Evolutionary conservation across 345 rosid species (phyloP), one percentile per base, ranked within the genome.

Genomic region (Microcos paniculata): DNA sequence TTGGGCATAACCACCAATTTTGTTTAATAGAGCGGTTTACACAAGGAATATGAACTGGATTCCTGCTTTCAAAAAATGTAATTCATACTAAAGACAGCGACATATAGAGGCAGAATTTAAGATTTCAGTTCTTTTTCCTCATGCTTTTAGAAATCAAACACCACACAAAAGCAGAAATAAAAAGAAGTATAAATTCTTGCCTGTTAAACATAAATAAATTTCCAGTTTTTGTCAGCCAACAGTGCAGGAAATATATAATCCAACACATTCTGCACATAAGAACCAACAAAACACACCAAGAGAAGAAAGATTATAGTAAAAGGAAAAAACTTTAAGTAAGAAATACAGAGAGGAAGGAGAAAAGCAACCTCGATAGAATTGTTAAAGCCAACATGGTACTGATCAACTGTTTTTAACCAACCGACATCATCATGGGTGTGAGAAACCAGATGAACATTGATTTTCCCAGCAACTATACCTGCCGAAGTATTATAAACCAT

Each of bases 341-440:
- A 51, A 26, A 38, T 26, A n/a, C 15, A 53, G 76, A 65, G 48
- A 56, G 64, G 72, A 67, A 26, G 28, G 18, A 28, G 28, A 58
- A 56, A 15, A 5, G 35, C 4, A 61, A 93, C 99, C 97, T 93
- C 98, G 77, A 96, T 96, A 38, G 98, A 96, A 82, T 93, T 96
- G 81, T 96, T 96, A 72, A 96, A 92, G 85, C 99, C 99, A 56
- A 93, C 93, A 84, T 96, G 93, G 87, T 96, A 96, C 87, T 96
- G 99, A 75, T 93, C 99, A 82, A 96, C 89, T 3, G 99, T 96
- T 89, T 93, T 96, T 70, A 96, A 79, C 98, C 99, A 93, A 69
- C 99, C 99, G 72, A 96, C 99, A 62, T 96, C 99, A 58, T 90
- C 99, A 79, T 96, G 99, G 14, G 97, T 80, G 76, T 96, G 99